Evolutionary conservation across 306 rosid species (phyloP).

Genomic region (Castanospermum australe): DNA sequence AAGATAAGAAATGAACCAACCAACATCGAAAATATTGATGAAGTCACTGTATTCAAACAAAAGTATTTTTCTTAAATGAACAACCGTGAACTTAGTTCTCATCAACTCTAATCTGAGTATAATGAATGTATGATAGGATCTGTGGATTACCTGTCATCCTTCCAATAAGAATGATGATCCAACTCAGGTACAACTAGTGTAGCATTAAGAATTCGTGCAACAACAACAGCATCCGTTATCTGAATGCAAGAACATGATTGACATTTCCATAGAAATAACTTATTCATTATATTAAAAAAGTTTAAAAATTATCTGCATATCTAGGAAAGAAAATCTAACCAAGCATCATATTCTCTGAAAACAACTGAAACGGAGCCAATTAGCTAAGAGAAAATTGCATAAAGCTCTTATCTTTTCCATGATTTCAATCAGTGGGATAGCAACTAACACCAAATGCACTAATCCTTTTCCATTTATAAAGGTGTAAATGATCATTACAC

Average conservation of each 20-base stretch:
- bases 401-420: not conserved
- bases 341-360: conserved; percentile 15
- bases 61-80: conserved; percentile 2
- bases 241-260: conserved; percentile 37
- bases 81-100: conserved; percentile 12
- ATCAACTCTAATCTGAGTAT: not conserved
- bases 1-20: conserved; percentile 86
- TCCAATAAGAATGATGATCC: conserved; percentile 95
- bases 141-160: conserved; percentile 74
- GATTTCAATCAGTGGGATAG: conserved; percentile 4
- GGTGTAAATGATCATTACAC: not conserved
- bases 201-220: conserved; percentile 95
- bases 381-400: not conserved
- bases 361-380: not conserved
- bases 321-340: conserved; percentile 3
- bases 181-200: conserved; percentile 93
- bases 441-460: not conserved
- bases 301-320: not conserved
- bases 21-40: conserved; percentile 74
- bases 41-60: conserved; percentile 67
- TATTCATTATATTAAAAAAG: not conserved
- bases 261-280: conserved; percentile 30
- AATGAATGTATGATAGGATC: conserved; percentile 3
- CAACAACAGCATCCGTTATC: conserved; percentile 98
- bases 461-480: not conserved